Conservation (phyloP, 805 yeast genomes). For the Priceomyces fermenticarens region DNA sequence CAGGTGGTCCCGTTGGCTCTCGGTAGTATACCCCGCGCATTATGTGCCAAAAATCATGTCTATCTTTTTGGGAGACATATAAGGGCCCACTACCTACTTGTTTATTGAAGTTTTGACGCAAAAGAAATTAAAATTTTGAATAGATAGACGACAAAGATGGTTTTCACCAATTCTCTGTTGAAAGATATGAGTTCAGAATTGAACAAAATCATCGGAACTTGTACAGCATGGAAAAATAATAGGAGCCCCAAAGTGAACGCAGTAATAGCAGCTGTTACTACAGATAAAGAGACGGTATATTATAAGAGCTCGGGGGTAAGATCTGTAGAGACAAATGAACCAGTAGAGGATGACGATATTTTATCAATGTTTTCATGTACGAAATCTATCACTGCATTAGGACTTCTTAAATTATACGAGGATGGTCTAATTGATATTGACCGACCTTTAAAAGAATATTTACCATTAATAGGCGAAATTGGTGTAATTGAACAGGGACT, state of each 20-base stretch:
- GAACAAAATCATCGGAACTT: slow-evolving; percentile 1
- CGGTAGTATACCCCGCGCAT: too few species aligned
- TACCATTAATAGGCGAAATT: slow-evolving; percentile 30
- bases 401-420: slow-evolving; percentile 31
- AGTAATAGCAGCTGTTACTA: slow-evolving; percentile 28
- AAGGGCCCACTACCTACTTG: too few species aligned
- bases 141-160: background rate
- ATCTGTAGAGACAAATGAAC: slow-evolving; percentile 13
- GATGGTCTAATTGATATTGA: slow-evolving; percentile 31
- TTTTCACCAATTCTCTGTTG: slow-evolving; percentile 2
- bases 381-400: slow-evolving; percentile 35
- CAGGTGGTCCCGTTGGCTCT: too few species aligned
- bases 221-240: slow-evolving; percentile 3
- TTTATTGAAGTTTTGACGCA: too few species aligned
- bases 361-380: slow-evolving; percentile 28
- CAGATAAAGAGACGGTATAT: slow-evolving; percentile 18
- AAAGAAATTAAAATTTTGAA: too few species aligned
- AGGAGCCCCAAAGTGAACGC: slow-evolving; percentile 16
- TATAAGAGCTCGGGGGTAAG: slow-evolving; percentile 20
- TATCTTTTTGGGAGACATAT: too few species aligned
- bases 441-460: slow-evolving; percentile 25
- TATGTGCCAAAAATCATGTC: too few species aligned
- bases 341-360: slow-evolving; percentile 14
- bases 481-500: slow-evolving; percentile 24
- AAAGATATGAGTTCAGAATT: slow-evolving; percentile 1